These are phyloP conservation scores for Retiboletus fuscus DNA, from an alignment of 1,284 basidiomycete species.

Conservation along the genomic window DNA sequence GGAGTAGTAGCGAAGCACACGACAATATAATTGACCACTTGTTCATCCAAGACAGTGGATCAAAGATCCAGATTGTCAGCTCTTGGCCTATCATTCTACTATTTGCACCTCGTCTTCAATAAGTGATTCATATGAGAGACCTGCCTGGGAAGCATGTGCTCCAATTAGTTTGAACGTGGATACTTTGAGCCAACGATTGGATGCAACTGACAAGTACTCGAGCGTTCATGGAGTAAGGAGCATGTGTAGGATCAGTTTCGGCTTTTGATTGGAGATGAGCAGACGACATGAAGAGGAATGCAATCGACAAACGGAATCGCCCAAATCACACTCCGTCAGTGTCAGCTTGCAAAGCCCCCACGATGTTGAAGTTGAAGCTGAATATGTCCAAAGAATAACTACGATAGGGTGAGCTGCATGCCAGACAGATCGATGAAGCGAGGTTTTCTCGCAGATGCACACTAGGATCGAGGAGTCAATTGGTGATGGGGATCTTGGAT, in stretches of 20 bases:
- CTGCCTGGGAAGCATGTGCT: slow-evolving; percentile 70
- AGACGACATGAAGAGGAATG: slow-evolving; percentile 15
- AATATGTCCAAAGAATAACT: slow-evolving; percentile 87
- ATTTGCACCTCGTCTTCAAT: slow-evolving; percentile 8
- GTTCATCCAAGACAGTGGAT: slow-evolving; percentile 88
- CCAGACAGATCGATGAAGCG: slow-evolving; percentile 83
- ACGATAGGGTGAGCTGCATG: slow-evolving; percentile 81
- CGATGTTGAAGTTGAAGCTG: slow-evolving; percentile 85
- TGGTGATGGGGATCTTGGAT: slow-evolving; percentile 63
- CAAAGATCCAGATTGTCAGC: slow-evolving; percentile 89
- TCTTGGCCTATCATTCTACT: slow-evolving; percentile 66
- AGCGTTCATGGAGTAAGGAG: slow-evolving; percentile 89
- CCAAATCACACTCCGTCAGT: slow-evolving; percentile 83
- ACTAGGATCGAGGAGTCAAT: slow-evolving; percentile 51
- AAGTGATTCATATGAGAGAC: neutral
- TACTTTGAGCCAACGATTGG: slow-evolving; percentile 85
- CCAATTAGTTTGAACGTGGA: slow-evolving; percentile 86
- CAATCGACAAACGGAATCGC: slow-evolving; percentile 71
- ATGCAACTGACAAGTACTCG: slow-evolving; percentile 87
- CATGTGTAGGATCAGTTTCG: slow-evolving; percentile 92
- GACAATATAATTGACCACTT: slow-evolving; percentile 84
- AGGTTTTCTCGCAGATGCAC: slow-evolving; percentile 64
- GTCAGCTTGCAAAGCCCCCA: slow-evolving; percentile 89
- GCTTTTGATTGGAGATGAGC: slow-evolving; percentile 58
- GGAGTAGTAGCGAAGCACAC: slow-evolving; percentile 70